Base-by-base conservation (phyloP, 768 basidiomycete species). In the Lepiota brunneoincarnata region DNA sequence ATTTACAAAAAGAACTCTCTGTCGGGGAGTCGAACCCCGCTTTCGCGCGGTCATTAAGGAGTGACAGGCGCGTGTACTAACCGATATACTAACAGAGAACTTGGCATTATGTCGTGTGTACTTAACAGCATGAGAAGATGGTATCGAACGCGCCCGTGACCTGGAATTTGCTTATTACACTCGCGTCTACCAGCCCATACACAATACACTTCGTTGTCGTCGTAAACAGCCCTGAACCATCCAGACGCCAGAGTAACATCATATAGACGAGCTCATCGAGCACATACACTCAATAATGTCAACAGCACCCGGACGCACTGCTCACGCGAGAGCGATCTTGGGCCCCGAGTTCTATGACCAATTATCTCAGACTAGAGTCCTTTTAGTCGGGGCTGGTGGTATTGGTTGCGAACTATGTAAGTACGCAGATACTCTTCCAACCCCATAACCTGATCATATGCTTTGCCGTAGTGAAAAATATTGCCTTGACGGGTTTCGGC, bases 361-460 rank as follows among this genome's bases (percentile, higher is more conserved):
- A 53, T 74, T 92, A 3, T 74, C 82, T 3, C 68, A 77, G 39
- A 86, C 85, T 5, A 86, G 75, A 55, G 87, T 97, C 21, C 75
- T 99, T 58, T 76, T 98, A 23, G 96, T 99, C 28, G 97, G 97
- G 24, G 93, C 93, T 39, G 95, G 95, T 41, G 96, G 96, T 0
- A 98, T 98, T 64, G 97, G 97, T 6, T 99, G 96, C 63, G 97
- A 99, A 74, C 81, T 99, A 3, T 68, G 94, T 94, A 67, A 61
- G 84, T 78, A 31, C 39, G 39, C 36, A 18, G 17, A 6, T 21
- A 17, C 44, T 56, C 21, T 23, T 11, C 17, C 17, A 7, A 39
- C 14, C 6, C 4, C 4, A 23, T 51, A 23, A 21, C 3, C 38
- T 21, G 37, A 18, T 12, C 26, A 39, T 44, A 18, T n/a, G 23